Base-by-base conservation (phyloP, 2,329 filamentous ascomycete species). In the Lachnellula cervina region DNA sequence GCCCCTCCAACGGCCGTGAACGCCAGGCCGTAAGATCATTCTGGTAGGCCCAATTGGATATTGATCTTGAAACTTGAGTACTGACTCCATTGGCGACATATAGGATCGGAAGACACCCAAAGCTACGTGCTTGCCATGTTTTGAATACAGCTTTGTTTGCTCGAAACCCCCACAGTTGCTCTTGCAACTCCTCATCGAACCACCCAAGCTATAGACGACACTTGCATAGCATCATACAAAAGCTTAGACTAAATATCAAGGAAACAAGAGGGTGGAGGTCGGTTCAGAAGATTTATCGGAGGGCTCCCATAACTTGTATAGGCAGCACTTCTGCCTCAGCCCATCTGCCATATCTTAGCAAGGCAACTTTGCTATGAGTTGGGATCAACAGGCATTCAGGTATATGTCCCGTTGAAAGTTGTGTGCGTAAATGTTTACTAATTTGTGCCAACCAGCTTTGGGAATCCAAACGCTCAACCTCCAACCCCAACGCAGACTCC, bases 381-480 rank as follows among this genome's bases (percentile, higher is more conserved):
- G 78, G 73, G 78, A 83, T 73, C 77, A 77, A 73, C 73, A 72
- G 69, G 72, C 73, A 73, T 75, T 76, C 70, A 83, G 80, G 82
- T 74, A 77, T 72, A 72, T 59, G 38, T 42, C 14, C 17, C 17
- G n/a, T 28, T 19, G 17, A 28, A 21, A 48, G 42, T 49, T 21
- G 16, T 51, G 17, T n/a, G 43, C 47, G 16, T 45, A 50, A 53
- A 45, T 58, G 45, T 52, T 59, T 50, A 63, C 74, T 78, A 66
- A 80, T 58, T 13, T 55, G 56, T 55, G 54, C 63, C 40, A 57
- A 64, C 51, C 64, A 85, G 82, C 77, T 82, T 82, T 81, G 81
- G 80, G 76, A 78, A 82, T 75, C 75, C 79, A 75, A 82, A 79
- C 77, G 77, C 78, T 77, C 80, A 79, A 69, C 80, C 80, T 66